Evolutionary conservation across 441 rosid species (phyloP), one percentile per base, ranked within the genome.

Genomic region (Pelargonium australe): DNA sequence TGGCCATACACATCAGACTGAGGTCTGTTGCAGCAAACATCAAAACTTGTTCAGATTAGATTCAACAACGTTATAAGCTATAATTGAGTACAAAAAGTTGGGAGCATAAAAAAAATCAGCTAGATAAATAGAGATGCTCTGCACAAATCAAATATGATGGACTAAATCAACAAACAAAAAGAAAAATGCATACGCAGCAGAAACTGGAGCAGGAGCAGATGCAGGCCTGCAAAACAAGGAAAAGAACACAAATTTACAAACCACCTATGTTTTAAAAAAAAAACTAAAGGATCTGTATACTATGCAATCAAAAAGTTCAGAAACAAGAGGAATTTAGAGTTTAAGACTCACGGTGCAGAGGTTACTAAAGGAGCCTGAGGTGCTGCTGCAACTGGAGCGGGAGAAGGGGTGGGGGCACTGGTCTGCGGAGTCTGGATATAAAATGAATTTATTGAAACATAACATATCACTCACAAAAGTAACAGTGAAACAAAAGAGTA

Each of bases 1-100:
- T 86, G 89, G 72, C 87, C 96, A 72, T 89, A 91, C 25, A 80
- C 81, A 82, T 82, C 87, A 69, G 80, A 41, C 34, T 81, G 86
- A 67, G 81, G 63, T 76, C 96, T 90, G 86, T 68, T 73, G 64
- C 73, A 67, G 31, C 66, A 79, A 70, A 73, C 9, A 5, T 2
- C 2, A 23, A 3, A 31, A 31, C 3, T n/a, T 41, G 16, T 28
- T 5, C 23, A 20, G 23, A 20, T 20, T 20, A 20, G 23, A 20
- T 20, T 20, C 23, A 20, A 20, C 23, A 20, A 20, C 23, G 23
- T 20, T 20, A 20, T 20, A 13, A 45, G 7, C 13, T 0, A 53
- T 9, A 0, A 28, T 45, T 49, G 20, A 3, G 45, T 69, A 49
- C 12, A 75, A 41, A 68, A 28, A 76, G 11, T 66, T 43, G 8